Evolutionary conservation across 805 yeast species (phyloP).

Genomic region (Torulaspora indica): DNA sequence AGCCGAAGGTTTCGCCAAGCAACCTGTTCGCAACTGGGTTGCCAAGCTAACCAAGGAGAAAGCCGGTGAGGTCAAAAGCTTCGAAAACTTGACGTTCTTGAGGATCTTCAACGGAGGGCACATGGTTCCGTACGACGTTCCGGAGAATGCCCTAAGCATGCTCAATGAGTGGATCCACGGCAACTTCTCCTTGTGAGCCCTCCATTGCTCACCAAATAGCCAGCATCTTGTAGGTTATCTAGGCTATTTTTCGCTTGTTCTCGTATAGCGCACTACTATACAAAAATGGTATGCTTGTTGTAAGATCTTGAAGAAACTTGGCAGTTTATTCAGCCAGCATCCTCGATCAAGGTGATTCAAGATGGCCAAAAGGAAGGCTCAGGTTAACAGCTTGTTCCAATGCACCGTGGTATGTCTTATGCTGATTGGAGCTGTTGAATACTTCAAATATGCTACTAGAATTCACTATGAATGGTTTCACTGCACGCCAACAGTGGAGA

Average conservation of each 20-base stretch:
- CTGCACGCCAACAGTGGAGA: constrained; percentile 37
- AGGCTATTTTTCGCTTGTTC: not conserved
- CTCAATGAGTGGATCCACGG: constrained; percentile 81
- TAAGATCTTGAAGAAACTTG: not conserved
- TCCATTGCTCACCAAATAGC: not conserved
- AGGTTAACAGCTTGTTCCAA: constrained; percentile 26
- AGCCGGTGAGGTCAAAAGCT: constrained; percentile 67
- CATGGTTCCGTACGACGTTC: constrained; percentile 92
- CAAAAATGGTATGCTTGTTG: constrained; percentile 6
- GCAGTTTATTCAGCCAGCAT: not conserved
- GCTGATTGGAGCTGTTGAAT: constrained; percentile 41
- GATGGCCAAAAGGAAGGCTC: constrained; percentile 12
- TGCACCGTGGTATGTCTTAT: constrained; percentile 30
- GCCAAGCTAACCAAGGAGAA: constrained; percentile 41
- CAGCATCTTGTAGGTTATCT: not conserved
- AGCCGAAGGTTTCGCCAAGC: constrained; percentile 47
- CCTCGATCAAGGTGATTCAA: not conserved
- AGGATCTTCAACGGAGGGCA: constrained; percentile 90
- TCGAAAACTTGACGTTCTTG: constrained; percentile 69
- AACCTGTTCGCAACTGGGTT: constrained; percentile 44
- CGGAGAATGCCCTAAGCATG: constrained; percentile 71
- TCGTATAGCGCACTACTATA: not conserved
- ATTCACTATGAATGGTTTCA: constrained; percentile 44
- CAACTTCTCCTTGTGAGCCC: constrained; percentile 40
- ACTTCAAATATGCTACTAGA: constrained; percentile 41